phyloP scores from a whole-genome alignment of 2,329 filamentous ascomycete genomes.

The Uncinocarpus reesii region DNA sequence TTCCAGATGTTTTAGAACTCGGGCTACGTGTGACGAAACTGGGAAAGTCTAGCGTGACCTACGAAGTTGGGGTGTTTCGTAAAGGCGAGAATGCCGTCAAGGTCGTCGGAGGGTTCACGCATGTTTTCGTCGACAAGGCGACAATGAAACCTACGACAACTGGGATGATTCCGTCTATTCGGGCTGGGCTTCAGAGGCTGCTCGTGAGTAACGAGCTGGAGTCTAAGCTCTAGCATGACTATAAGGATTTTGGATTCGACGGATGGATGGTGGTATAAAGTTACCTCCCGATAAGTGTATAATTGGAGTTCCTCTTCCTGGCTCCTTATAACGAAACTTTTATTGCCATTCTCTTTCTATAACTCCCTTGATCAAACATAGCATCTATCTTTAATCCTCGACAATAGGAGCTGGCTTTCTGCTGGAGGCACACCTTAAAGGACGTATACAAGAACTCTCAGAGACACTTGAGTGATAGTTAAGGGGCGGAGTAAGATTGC shows the following conservation, averaged over 20 bases:
- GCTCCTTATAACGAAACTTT: no score
- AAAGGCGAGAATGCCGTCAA: conserved; percentile 61
- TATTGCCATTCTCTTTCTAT: neutral
- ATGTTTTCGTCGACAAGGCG: conserved; percentile 69
- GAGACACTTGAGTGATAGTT: no score
- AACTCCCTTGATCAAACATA: neutral
- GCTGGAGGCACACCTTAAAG: no score
- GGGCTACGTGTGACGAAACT: conserved; percentile 73
- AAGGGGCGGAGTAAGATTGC: no score
- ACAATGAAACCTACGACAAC: conserved; percentile 47
- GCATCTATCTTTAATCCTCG: neutral
- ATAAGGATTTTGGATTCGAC: neutral
- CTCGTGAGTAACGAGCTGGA: conserved; percentile 26
- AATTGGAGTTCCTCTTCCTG: no score
- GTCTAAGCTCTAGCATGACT: neutral
- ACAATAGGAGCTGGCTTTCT: no score
- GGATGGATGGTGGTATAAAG: no score
- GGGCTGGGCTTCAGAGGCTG: conserved; percentile 50
- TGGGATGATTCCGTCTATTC: conserved; percentile 32
- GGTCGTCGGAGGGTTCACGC: conserved; percentile 75
- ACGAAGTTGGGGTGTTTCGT: conserved; percentile 81
- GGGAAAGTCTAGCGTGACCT: conserved; percentile 76
- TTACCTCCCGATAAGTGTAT: neutral
- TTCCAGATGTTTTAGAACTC: conserved; percentile 71
- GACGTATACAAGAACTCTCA: no score